Evolutionary conservation across 345 rosid genomes (phyloP).

Genomic region (Angophora floribunda): DNA sequence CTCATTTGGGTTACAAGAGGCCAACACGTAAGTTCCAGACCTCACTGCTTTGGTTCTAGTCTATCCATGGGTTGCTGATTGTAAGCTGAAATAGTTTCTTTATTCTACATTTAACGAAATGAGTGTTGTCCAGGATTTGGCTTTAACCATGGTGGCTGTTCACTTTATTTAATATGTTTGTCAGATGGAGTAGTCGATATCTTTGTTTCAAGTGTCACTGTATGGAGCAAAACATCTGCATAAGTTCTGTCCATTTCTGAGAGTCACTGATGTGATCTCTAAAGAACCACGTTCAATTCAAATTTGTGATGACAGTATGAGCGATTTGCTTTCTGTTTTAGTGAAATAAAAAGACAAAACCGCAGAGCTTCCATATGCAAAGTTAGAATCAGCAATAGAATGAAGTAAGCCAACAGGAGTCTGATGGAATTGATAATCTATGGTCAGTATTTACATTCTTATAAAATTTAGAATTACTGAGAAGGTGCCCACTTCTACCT

Average conservation of each 20-base stretch:
- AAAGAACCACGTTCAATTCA: not conserved
- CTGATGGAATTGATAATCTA: not conserved
- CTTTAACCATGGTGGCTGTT: not conserved
- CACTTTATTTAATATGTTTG: not conserved
- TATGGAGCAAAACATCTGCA: not conserved
- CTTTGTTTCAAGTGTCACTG: not conserved
- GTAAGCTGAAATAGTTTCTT: not conserved
- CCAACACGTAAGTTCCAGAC: slow-evolving; percentile 42
- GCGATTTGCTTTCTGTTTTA: not conserved
- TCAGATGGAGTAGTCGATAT: not conserved
- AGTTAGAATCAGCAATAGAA: not conserved
- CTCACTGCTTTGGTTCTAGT: not conserved
- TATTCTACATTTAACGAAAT: not conserved
- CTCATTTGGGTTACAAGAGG: slow-evolving; percentile 42
- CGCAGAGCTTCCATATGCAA: not conserved
- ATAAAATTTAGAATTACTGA: not conserved
- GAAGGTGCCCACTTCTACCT: not conserved
- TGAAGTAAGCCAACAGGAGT: not conserved
- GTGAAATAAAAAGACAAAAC: not conserved
- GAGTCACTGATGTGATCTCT: not conserved
- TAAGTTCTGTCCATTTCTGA: not conserved
- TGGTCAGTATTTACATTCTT: not conserved
- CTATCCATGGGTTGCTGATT: not conserved
- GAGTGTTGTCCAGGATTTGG: not conserved
- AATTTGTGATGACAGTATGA: not conserved